Conservation (phyloP, 2,329 filamentous ascomycete genomes). For the Aspergillus transmontanensis region DNA sequence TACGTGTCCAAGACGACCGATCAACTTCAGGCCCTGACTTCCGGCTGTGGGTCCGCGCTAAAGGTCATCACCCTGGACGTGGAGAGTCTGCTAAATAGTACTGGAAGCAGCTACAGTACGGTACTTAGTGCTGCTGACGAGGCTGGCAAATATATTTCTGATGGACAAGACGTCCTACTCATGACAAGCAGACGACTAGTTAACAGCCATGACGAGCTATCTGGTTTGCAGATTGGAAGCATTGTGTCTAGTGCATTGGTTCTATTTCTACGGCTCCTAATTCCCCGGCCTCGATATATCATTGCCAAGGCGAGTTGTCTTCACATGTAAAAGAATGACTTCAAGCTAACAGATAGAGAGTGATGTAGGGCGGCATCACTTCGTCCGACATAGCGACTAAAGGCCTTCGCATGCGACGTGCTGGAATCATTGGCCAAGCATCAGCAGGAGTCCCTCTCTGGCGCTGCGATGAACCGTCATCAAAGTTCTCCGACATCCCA, state of each 20-base stretch:
- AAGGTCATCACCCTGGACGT: neutral
- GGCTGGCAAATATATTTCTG: neutral
- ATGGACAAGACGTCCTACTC: neutral
- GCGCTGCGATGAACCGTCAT: neutral
- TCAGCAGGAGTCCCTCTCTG: neutral
- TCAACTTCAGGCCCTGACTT: neutral
- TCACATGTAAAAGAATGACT: no score
- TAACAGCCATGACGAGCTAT: neutral
- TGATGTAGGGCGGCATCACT: neutral
- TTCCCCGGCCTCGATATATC: neutral
- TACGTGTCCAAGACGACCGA: neutral
- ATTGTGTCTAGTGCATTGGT: neutral
- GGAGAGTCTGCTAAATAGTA: neutral
- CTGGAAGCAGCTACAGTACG: neutral
- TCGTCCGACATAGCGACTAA: neutral
- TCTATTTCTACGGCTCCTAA: neutral
- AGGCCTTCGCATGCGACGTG: neutral
- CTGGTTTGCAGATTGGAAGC: neutral
- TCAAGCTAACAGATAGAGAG: no score
- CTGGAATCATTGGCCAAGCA: neutral
- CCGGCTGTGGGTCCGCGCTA: neutral
- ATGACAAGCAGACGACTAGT: neutral
- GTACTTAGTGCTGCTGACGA: neutral
- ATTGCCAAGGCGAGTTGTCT: neutral
- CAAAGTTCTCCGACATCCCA: neutral